phyloP scores from a whole-genome alignment of 1,139 yeast species.

The Lodderomyces oxycetoniae region DNA sequence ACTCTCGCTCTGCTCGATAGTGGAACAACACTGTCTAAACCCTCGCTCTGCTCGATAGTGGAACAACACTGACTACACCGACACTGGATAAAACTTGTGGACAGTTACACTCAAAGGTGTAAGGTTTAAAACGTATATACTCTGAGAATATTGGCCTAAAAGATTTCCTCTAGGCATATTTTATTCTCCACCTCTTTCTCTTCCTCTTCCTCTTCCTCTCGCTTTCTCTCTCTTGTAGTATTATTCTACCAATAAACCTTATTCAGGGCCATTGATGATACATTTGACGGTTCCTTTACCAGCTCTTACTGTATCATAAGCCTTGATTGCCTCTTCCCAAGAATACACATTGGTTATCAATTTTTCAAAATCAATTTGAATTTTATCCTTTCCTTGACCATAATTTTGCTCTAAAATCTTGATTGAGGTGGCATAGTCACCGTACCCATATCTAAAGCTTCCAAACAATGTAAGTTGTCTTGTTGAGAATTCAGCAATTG shows the following conservation, averaged over 20 bases:
- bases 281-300: conserved; percentile 44
- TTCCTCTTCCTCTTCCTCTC: no score
- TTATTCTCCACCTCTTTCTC: no score
- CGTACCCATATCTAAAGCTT: conserved; percentile 74
- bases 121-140: no score
- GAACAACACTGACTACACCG: no score
- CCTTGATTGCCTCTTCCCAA: conserved; percentile 72
- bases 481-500: conserved; percentile 65
- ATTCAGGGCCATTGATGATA: conserved; percentile 43
- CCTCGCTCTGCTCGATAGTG: no score
- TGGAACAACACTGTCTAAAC: no score
- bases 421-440: conserved; percentile 75
- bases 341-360: conserved; percentile 75
- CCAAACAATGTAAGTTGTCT: conserved; percentile 72
- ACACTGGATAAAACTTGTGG: no score
- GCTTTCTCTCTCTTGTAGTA: no score
- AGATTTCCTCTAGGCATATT: background rate
- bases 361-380: conserved; percentile 41
- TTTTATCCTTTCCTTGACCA: conserved; percentile 52
- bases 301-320: conserved; percentile 64
- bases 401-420: conserved; percentile 58
- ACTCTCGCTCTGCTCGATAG: no score
- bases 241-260: conserved; percentile 1
- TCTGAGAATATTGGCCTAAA: no score
- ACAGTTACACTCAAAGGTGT: no score